Conservation (phyloP, 75 land plant genomes). For the Picea glauca region DNA sequence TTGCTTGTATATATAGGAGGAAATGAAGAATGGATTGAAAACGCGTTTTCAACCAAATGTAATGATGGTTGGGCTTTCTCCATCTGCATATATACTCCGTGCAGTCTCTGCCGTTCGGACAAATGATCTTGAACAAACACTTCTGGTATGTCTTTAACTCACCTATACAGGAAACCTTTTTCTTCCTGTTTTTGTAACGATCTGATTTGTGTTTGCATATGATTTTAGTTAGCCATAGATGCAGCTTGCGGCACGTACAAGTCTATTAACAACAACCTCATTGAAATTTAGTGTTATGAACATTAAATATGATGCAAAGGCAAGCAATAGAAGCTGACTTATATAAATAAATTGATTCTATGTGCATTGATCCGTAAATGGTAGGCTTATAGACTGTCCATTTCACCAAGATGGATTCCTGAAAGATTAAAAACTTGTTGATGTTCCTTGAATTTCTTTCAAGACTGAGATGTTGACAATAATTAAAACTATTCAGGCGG, state of each 20-base stretch:
- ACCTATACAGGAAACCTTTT: not conserved
- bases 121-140: constrained; percentile 92
- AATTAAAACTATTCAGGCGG: not conserved
- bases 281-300: too few species aligned
- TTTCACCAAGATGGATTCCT: too few species aligned
- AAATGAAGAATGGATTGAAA: constrained; percentile 40
- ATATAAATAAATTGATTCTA: not conserved
- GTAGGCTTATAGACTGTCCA: too few species aligned
- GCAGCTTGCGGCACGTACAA: not conserved
- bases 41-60: constrained; percentile 70
- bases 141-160: constrained; percentile 57
- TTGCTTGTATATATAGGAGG: constrained; percentile 30
- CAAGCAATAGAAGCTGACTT: not conserved
- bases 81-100: constrained; percentile 85
- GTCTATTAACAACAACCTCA: not conserved
- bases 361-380: too few species aligned
- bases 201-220: not conserved
- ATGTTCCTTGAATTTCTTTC: not conserved
- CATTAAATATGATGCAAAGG: not conserved
- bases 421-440: too few species aligned
- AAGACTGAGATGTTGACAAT: not conserved
- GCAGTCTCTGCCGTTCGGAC: constrained; percentile 72
- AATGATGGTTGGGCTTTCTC: constrained; percentile 79
- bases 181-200: not conserved
- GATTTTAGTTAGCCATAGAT: not conserved